Conservation (phyloP, 208 protist genomes). For the Leishmania guyanensis region DNA sequence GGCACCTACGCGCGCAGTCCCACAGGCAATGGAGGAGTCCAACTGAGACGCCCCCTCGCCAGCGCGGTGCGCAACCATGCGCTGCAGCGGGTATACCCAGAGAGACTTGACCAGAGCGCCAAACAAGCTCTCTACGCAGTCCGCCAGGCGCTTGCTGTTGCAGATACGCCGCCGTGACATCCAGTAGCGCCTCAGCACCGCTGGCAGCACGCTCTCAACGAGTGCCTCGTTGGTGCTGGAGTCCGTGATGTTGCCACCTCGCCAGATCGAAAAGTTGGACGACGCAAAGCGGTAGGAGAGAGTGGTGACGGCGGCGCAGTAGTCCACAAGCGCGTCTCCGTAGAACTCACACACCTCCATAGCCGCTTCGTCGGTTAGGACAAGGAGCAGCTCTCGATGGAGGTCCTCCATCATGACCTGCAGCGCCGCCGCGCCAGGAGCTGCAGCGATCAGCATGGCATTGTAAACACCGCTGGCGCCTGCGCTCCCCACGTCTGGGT, state of each 20-base stretch:
- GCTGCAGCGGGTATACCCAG: constrained; percentile 42
- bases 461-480: not conserved
- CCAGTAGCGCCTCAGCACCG: constrained; percentile 30
- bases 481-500: not conserved
- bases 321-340: constrained; percentile 59
- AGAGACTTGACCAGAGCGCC: constrained; percentile 48
- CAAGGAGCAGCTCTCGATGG: constrained; percentile 30
- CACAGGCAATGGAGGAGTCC: not conserved
- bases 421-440: not conserved
- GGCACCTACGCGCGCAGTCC: no score
- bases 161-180: constrained; percentile 21
- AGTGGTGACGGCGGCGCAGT: constrained; percentile 21
- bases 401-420: constrained; percentile 13
- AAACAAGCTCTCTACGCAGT: constrained; percentile 58
- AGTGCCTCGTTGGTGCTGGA: constrained; percentile 24
- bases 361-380: constrained; percentile 24
- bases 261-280: constrained; percentile 22
- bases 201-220: constrained; percentile 30
- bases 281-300: constrained; percentile 22
- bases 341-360: constrained; percentile 52
- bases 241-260: constrained; percentile 30
- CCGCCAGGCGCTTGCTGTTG: constrained; percentile 45
- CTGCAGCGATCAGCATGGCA: not conserved
- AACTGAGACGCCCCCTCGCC: not conserved
- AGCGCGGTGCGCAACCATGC: not conserved